Conservation (phyloP, 2,329 filamentous ascomycete genomes). For the Fusarium pseudonygamai region DNA sequence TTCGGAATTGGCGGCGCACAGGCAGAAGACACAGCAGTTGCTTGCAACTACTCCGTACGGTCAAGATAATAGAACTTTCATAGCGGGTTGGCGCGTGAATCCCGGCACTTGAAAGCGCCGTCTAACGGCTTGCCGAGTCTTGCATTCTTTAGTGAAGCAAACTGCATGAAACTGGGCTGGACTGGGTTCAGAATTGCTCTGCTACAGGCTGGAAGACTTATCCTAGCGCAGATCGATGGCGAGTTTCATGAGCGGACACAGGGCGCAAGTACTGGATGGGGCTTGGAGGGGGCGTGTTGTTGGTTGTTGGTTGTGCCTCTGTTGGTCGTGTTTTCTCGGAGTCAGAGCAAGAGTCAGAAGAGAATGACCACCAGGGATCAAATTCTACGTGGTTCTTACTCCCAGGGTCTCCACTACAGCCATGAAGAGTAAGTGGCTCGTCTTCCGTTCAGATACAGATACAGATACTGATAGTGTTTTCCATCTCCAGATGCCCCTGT, state of each 20-base stretch:
- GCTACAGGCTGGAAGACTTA: constrained; percentile 23
- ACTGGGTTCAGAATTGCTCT: neutral
- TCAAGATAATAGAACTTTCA: constrained; percentile 2
- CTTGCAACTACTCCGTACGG: neutral
- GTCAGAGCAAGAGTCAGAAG: neutral
- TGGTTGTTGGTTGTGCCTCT: constrained; percentile 5
- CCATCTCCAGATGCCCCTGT: neutral
- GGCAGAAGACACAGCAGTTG: neutral
- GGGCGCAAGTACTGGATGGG: neutral
- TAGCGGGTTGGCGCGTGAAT: constrained; percentile 5
- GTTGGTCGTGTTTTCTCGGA: constrained; percentile 4
- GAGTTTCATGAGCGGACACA: constrained; percentile 27
- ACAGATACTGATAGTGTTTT: neutral
- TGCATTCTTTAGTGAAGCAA: constrained; percentile 14
- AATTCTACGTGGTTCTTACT: neutral
- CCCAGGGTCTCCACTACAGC: neutral
- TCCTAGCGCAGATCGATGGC: constrained; percentile 32
- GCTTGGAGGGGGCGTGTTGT: constrained; percentile 5
- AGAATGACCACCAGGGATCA: neutral
- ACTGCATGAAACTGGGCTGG: neutral
- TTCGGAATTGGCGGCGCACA: constrained; percentile 10
- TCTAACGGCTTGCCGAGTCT: constrained; percentile 27
- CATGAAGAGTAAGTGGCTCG: constrained; percentile 10
- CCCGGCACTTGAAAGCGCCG: constrained; percentile 24
- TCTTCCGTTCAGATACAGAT: neutral